Percentiles rank a stretch among this genome's conserved stretches.
Evolutionary conservation across 208 protist species (phyloP).

Genomic region (Tritrichomonas foetus): DNA sequence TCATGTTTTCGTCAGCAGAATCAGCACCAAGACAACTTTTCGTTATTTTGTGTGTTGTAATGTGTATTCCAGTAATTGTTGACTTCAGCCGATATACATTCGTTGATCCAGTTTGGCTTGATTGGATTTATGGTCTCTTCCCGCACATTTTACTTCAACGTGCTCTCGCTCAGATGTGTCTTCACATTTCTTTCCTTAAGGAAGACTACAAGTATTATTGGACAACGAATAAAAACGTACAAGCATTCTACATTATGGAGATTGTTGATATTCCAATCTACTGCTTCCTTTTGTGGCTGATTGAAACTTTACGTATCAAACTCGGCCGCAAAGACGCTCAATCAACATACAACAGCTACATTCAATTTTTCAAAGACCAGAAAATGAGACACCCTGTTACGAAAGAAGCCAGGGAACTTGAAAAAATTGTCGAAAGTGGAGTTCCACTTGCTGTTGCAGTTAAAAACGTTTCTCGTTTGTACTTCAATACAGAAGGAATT

Average conservation of each 20-base stretch:
- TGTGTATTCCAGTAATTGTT: neutral
- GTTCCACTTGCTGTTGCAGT: neutral
- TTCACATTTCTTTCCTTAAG: neutral
- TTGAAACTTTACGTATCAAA: neutral
- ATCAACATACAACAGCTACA: neutral
- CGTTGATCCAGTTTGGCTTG: neutral
- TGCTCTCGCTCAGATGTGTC: neutral
- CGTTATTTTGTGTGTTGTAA: neutral
- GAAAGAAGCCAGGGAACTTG: neutral
- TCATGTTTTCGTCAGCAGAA: neutral
- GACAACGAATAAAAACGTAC: neutral
- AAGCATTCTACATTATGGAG: neutral
- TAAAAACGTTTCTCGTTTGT: neutral
- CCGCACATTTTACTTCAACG: neutral
- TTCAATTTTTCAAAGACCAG: neutral
- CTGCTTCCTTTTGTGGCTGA: neutral
- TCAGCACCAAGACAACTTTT: neutral
- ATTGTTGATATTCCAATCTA: constrained; percentile 8
- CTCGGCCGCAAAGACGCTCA: neutral
- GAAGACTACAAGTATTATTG: neutral
- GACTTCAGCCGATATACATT: neutral
- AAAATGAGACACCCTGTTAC: neutral
- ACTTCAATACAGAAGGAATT: neutral
- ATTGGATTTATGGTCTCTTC: neutral
- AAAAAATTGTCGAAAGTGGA: neutral